Base-by-base conservation (phyloP, 768 basidiomycete species). In the Zangia roseola region DNA sequence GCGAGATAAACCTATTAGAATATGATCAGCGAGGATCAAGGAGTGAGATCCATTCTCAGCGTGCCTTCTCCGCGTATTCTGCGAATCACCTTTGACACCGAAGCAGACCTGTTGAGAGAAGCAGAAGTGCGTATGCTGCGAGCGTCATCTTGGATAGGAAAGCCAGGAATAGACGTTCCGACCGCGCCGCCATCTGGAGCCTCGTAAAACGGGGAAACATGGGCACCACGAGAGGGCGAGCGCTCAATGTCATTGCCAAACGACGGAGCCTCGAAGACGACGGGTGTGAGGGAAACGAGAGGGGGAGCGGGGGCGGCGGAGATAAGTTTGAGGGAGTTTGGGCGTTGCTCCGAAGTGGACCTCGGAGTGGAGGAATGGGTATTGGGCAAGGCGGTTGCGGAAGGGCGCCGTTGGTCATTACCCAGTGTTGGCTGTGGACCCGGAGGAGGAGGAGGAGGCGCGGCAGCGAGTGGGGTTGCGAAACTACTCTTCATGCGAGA, bases 61-160 rank as follows among this genome's bases (percentile, higher is more conserved):
- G 52, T 57, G 78, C 94, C 93, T 80, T 95, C 93, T 36, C 94
- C 94, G 47, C 94, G 77, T 59, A 97, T 83, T 52, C 91, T 74
- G 59, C 94, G 76, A 53, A 97, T 94, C 26, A 93, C 90, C 69
- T 93, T 93, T 16, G 91, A 93, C 1, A 94, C 94, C 10, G 91
- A 93, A 19, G 79, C 85, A 6, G 86, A 86, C 55, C 85, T 74
- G 56, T 89, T 86, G 36, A 84, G 61, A 62, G 86, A 89, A 30
- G 74, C 73, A 20, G 82, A 71, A 7, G 90, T 93, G 57, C 84
- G 82, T 60, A 94, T 80, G 61, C 93, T 94, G 43, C 92, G 78
- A 21, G 91, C 83, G 67, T 97, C 94, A 60, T 95, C 94, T 48
- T 82, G 86, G 9, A 97, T 90, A 3, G 93, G 89, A 57, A 97